These are phyloP conservation scores for Bigelowiella natans DNA, from an alignment of 78 protist species.

Conservation along the genomic window DNA sequence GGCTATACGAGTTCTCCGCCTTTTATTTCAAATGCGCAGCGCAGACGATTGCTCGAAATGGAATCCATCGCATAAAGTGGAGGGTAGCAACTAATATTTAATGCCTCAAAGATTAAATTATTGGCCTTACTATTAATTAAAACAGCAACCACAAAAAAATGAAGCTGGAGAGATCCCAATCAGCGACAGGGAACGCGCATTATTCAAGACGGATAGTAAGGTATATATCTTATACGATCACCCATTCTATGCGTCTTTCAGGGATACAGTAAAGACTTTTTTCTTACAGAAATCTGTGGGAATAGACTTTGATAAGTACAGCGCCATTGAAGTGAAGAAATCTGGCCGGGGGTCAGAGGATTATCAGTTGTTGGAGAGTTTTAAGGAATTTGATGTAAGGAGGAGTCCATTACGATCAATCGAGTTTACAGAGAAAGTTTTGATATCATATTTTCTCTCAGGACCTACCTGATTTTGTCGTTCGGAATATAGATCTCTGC, in stretches of 20 bases:
- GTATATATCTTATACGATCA: background rate
- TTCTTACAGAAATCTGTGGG: background rate
- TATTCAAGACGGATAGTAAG: background rate
- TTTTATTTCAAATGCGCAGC: background rate
- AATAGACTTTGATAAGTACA: constrained; percentile 59
- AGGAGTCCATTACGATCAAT: no score
- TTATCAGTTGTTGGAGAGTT: background rate
- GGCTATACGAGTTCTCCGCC: background rate
- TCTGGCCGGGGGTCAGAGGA: constrained; percentile 46
- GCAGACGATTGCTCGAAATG: background rate
- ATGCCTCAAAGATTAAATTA: background rate
- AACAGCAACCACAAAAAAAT: no score
- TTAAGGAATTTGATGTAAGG: background rate
- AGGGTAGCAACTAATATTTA: background rate
- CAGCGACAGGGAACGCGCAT: background rate
- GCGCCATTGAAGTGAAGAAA: constrained; percentile 60
- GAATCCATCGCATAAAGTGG: background rate
- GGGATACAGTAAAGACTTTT: background rate
- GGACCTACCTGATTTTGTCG: background rate
- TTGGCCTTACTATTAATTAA: background rate
- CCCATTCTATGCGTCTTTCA: background rate
- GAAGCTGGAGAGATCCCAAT: background rate
- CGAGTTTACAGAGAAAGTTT: no score
- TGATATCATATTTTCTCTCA: background rate
- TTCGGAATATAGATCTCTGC: background rate